Evolutionary conservation across 2,329 filamentous ascomycete species (phyloP), one percentile per base, ranked within the genome.

Genomic region (Pseudovirgaria hyperparasitica): DNA sequence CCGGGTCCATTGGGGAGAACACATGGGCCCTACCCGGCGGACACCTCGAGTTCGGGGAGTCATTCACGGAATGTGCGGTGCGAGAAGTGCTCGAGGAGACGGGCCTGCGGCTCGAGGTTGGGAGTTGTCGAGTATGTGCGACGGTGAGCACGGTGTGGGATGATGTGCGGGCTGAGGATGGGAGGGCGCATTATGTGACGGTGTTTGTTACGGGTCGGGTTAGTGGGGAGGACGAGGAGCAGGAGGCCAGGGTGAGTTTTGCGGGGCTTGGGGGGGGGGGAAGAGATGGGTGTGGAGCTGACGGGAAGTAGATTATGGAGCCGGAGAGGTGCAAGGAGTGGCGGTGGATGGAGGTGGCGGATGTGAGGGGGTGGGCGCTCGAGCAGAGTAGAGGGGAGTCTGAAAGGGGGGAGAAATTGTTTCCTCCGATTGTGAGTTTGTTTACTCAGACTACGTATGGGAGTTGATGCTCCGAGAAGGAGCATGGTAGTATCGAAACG

Each of bases 101-200:
- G 0, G 76, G 67, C 0, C 58, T 84, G 22, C n/a, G n/a, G n/a
- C 34, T 53, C 2, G 40, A 51, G 0, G 58, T 84, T 2, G 56
- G 48, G 2, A 59, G 65, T 5, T 25, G 68, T 5, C 60, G 57
- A 23, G 63, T 77, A 20, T 37, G 76, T 1, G 69, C 65, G 0
- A 65, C 71, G 1, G 82, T 76, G 5, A 82, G 85, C 43, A 72
- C 76, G 39, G 45, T 79, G 1, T 80, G 84, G 45, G 42, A 51
- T 2, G 72, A 76, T 39, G 45, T 79, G 1, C 80, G 84, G 45
- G 42, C 51, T 2, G 42, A 45, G 0, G 62, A 66, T n/a, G 52
- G 52, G 0, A 81, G 75, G 49, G n/a, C n/a, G n/a, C 80, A 87
- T 45, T 87, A 86, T 42, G 62, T 84, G 26, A 86, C 81, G 0